Base-by-base conservation (phyloP, 2,329 filamentous ascomycete species). In the Verticillium klebahnii region DNA sequence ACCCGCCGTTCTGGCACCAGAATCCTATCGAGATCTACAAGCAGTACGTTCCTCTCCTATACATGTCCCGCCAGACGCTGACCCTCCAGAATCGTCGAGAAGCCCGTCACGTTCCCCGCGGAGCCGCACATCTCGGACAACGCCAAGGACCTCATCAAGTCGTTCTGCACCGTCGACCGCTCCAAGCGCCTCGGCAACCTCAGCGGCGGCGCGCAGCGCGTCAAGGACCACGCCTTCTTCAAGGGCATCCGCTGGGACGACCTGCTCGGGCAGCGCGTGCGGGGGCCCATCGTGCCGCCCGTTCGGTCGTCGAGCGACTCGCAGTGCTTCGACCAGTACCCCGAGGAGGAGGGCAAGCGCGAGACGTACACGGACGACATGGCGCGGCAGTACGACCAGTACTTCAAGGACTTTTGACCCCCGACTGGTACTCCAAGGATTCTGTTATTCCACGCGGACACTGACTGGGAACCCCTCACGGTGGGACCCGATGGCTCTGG, bases 11-110 rank as follows among this genome's bases (percentile, higher is more conserved):
- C 72, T 95, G 91, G 90, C 89, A 93, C 71, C 88, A 91, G 66
- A 94, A 93, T 67, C 91, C 91, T 1, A 91, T 94, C 67, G 91
- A 93, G 73, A 94, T 94, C 62, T 94, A 94, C 76, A 91, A 92
- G 73, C 87, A 89, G 86, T 88, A 69, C 17, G 58, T 59, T 9
- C 4, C 23, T 23, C 1, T 23, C 23, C 25, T 25, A 5, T 25
- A 2, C 25, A 25, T 5, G 25, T 25, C 25, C 29, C 29, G 29
- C 29, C 29, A 29, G 29, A 29, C 29, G 29, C 29, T 29, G 29
- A 29, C 40, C 12, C n/a, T 63, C 7, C 60, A 91, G 89, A 75
- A 94, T 94, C 69, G 88, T 94, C 34, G 89, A 91, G 72, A 91
- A 90, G 69, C 88, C 89, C 37, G 84, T 94, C 64, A 80, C 87